These are phyloP conservation scores for Excoecaria cochinchinensis DNA, from an alignment of 345 rosid species.

Conservation along the genomic window DNA sequence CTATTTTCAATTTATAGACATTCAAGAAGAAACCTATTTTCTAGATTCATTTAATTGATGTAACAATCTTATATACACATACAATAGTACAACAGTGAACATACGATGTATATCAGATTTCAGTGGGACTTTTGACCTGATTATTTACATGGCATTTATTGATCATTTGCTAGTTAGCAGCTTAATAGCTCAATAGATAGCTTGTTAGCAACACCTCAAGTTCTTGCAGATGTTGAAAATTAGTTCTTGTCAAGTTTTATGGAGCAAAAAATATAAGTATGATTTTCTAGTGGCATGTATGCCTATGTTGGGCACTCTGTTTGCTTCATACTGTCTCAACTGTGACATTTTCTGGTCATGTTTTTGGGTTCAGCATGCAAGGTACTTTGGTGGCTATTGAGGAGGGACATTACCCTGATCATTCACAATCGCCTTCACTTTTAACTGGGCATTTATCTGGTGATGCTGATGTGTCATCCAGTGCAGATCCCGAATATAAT, in stretches of 20 bases:
- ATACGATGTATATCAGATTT: neutral
- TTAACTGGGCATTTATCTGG: conserved; percentile 50
- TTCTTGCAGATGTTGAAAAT: neutral
- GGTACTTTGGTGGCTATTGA: conserved; percentile 38
- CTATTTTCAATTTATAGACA: neutral
- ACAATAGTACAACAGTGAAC: neutral
- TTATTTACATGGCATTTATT: neutral
- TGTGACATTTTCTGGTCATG: neutral
- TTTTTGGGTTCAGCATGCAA: conserved; percentile 47
- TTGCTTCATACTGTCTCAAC: neutral
- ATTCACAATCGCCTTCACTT: conserved; percentile 46
- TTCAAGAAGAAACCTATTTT: neutral
- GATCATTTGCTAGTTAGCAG: neutral
- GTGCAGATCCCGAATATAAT: conserved; percentile 48
- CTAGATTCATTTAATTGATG: neutral
- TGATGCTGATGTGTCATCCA: conserved; percentile 50
- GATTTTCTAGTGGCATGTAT: neutral
- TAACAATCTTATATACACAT: neutral
- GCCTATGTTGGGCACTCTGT: neutral
- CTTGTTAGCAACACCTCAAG: neutral
- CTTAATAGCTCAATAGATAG: neutral
- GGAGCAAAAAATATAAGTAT: neutral
- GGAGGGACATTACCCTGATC: conserved; percentile 51
- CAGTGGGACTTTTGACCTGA: neutral
- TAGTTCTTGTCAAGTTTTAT: neutral